Evolutionary conservation across 2,329 filamentous ascomycete species (phyloP), one percentile per base, ranked within the genome.

Genomic region (Hymenoscyphus infarciens): DNA sequence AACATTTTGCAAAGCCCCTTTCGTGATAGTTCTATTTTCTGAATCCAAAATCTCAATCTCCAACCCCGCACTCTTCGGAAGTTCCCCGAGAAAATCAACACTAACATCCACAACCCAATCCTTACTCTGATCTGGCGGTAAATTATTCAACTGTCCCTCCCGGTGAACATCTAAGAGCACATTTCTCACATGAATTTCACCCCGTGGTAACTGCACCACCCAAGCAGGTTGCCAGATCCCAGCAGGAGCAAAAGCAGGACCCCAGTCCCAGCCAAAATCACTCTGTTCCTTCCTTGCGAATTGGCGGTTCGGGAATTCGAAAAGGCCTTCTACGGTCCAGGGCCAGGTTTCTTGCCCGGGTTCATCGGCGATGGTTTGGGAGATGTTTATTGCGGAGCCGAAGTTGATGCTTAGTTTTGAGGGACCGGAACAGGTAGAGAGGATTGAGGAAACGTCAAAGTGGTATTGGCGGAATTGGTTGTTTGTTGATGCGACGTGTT

Each of bases 181-280:
- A 67, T 86, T 84, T 3, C 82, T 67, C 10, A 82, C 72, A 64
- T 84, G 78, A 1, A 82, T 68, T 16, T 75, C 69, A 38, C 80
- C 74, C 1, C 75, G 64, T 1, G 74, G 63, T 7, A 85, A 75
- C 65, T 87, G 83, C 13, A 86, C 76, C 1, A 85, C 72, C 70
- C 80, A 84, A 1, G 82, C 84, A 52, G 83, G 81, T 65, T 82
- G 78, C 86, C 85, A 88, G 6, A 84, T 82, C 2, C 86, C 85
- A n/a, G 82, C 81, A 0, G 85, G 83, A n/a, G 80, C 78, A 69
- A 87, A 86, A 0, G 81, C 82, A 10, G 83, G 83, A 10, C 83
- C 83, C 83, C 83, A 86, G 64, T 87, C 84, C 85, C 85, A 88
- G 1, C 86, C 86, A 71, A 87, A 87, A 70, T 87, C 84, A 7